Conservation (phyloP, 345 rosid genomes). For the Gossypium australe region DNA sequence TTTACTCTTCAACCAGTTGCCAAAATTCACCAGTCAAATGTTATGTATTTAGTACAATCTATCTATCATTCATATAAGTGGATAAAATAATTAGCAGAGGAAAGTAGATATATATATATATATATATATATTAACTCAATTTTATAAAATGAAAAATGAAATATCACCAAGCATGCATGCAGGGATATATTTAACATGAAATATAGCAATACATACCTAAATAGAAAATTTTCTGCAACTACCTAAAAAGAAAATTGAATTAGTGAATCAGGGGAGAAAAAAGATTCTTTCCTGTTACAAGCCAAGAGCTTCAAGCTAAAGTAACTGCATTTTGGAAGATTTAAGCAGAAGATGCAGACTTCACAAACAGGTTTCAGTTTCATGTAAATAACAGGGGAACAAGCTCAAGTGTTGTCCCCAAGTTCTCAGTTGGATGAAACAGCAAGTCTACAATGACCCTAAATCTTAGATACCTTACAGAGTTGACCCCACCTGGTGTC, state of each 20-base stretch:
- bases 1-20: constrained; percentile 71
- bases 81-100: constrained; percentile 4
- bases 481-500: constrained; percentile 40
- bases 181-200: background rate
- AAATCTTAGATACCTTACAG: constrained; percentile 19
- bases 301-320: constrained; percentile 42
- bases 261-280: constrained; percentile 16
- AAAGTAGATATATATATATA: background rate
- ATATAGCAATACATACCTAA: background rate
- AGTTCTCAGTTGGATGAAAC: background rate
- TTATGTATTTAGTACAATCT: constrained; percentile 24
- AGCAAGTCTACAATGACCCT: constrained; percentile 7
- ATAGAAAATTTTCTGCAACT: background rate
- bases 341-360: constrained; percentile 23
- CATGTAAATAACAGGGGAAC: constrained; percentile 18
- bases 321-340: constrained; percentile 18
- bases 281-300: constrained; percentile 16
- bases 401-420: background rate
- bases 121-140: background rate
- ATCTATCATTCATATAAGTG: constrained; percentile 10
- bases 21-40: constrained; percentile 35
- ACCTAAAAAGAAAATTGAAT: constrained; percentile 24
- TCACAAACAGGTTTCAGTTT: constrained; percentile 26
- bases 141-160: constrained; percentile 10
- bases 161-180: constrained; percentile 7